A percentile compares a stretch with the other conserved stretches of the same genome.
Evolutionary conservation across 1,139 yeast species (phyloP).

Genomic region (Debaryomycetaceae sp.): DNA sequence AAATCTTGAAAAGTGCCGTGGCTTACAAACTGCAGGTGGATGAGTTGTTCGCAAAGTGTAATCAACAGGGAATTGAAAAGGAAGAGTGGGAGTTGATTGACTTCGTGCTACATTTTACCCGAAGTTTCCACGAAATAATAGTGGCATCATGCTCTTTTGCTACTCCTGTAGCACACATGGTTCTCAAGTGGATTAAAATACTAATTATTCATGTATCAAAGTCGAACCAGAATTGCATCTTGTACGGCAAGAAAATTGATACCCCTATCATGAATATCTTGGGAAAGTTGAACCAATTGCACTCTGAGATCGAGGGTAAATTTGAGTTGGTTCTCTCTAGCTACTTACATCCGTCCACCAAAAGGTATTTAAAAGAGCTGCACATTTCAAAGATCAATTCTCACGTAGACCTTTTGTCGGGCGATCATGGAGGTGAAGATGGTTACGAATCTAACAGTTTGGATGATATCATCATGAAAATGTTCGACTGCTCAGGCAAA

Average conservation of each 20-base stretch:
- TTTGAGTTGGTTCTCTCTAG: conserved; percentile 17
- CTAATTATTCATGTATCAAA: conserved; percentile 14
- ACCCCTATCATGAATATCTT: neutral
- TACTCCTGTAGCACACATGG: conserved; percentile 16
- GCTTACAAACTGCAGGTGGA: conserved; percentile 8
- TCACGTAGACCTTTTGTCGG: conserved; percentile 3
- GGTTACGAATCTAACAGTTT: conserved; percentile 8
- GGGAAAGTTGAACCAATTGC: conserved; percentile 6
- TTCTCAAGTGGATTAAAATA: conserved; percentile 19
- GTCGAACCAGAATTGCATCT: conserved; percentile 3
- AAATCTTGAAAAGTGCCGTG: conserved; percentile 7
- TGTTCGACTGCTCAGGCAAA: conserved; percentile 26
- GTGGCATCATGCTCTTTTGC: conserved; percentile 3
- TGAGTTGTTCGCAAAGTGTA: neutral
- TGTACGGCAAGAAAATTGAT: conserved; percentile 1
- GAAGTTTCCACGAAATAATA: conserved; percentile 13
- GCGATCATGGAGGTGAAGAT: conserved; percentile 1
- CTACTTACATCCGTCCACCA: conserved; percentile 26
- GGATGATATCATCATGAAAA: conserved; percentile 23
- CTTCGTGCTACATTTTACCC: conserved; percentile 9
- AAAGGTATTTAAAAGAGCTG: conserved; percentile 18
- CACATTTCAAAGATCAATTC: conserved; percentile 15
- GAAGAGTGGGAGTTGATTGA: conserved; percentile 14
- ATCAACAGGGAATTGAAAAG: conserved; percentile 5
- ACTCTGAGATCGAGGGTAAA: conserved; percentile 12